Evolutionary conservation across 331 rosid genomes (phyloP).

Genomic region (Saraca asoca): DNA sequence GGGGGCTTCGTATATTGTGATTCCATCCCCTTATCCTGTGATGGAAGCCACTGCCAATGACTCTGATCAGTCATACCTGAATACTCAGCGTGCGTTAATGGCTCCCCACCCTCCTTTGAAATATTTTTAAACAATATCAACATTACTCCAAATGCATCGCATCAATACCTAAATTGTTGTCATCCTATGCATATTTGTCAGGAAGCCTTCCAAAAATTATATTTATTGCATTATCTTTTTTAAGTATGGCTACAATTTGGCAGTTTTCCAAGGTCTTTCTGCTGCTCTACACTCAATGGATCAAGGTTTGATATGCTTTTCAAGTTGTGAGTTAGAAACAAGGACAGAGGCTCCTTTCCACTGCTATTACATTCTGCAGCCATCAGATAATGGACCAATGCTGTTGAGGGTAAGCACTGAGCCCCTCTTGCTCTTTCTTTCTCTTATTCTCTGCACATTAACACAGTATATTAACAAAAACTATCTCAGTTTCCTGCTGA

Average conservation of each 20-base stretch:
- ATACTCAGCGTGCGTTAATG: constrained; percentile 57
- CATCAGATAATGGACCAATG: constrained; percentile 55
- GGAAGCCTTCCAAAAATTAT: constrained; percentile 28
- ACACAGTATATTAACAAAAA: constrained; percentile 17
- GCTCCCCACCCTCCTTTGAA: constrained; percentile 28
- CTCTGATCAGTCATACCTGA: constrained; percentile 55
- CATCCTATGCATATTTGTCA: constrained; percentile 17
- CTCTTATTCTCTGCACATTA: constrained; percentile 23
- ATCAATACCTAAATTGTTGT: constrained; percentile 12
- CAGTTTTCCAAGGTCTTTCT: constrained; percentile 69
- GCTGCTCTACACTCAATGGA: constrained; percentile 55
- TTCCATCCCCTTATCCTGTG: constrained; percentile 52
- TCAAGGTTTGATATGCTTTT: constrained; percentile 67
- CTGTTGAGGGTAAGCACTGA: constrained; percentile 50
- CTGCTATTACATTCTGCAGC: constrained; percentile 54
- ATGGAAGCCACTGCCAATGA: constrained; percentile 54
- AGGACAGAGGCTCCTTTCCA: constrained; percentile 49
- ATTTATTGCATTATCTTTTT: too few relatives aligned
- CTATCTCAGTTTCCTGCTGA: constrained; percentile 6
- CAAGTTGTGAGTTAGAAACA: constrained; percentile 50
- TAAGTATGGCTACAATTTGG: constrained; percentile 37
- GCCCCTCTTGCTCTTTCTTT: constrained; percentile 25
- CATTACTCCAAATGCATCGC: constrained; percentile 8
- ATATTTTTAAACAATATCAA: constrained; percentile 19
- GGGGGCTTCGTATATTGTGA: constrained; percentile 64